Conservation (phyloP, 2,329 filamentous ascomycete species). For the Zymoseptoria ardabiliae region DNA sequence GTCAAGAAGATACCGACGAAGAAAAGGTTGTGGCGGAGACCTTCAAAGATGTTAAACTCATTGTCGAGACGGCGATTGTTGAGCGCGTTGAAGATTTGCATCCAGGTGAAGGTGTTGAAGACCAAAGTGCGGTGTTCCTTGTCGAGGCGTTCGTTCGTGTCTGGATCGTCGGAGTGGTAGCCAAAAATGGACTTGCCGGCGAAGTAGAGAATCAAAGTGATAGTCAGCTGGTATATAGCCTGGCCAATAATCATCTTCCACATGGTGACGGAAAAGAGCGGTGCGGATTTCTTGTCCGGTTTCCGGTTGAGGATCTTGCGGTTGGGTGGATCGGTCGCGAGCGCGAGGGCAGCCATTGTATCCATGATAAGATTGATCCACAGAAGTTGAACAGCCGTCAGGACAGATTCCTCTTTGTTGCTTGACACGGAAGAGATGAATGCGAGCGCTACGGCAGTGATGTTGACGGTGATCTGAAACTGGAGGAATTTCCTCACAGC, state of each 20-base stretch:
- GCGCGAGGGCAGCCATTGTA: slow-evolving; percentile 79
- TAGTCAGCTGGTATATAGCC: slow-evolving; percentile 74
- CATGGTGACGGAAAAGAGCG: slow-evolving; percentile 82
- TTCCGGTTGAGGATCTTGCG: slow-evolving; percentile 73
- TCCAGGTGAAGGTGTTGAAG: slow-evolving; percentile 98
- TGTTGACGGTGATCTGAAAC: slow-evolving; percentile 80
- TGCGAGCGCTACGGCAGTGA: slow-evolving; percentile 79
- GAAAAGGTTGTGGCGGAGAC: slow-evolving; percentile 75
- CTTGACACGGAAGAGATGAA: slow-evolving; percentile 80
- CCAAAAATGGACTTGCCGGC: slow-evolving; percentile 56
- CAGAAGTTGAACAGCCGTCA: slow-evolving; percentile 83
- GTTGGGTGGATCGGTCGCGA: slow-evolving; percentile 84
- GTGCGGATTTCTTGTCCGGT: slow-evolving; percentile 65
- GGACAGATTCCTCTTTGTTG: slow-evolving; percentile 60
- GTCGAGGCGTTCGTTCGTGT: slow-evolving; percentile 30
- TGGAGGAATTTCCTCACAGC: slow-evolving; percentile 52
- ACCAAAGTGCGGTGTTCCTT: slow-evolving; percentile 68
- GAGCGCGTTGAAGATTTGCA: slow-evolving; percentile 98
- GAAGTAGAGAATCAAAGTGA: slow-evolving; percentile 78
- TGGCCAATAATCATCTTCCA: slow-evolving; percentile 99
- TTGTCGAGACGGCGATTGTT: slow-evolving; percentile 96
- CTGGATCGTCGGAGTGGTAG: slow-evolving; percentile 37
- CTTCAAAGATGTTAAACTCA: slow-evolving; percentile 90
- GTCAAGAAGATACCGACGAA: slow-evolving; percentile 78
- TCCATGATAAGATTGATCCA: slow-evolving; percentile 99